These are phyloP conservation scores for Fusarium secorum DNA, from an alignment of 2,329 filamentous ascomycete species.

Conservation along the genomic window DNA sequence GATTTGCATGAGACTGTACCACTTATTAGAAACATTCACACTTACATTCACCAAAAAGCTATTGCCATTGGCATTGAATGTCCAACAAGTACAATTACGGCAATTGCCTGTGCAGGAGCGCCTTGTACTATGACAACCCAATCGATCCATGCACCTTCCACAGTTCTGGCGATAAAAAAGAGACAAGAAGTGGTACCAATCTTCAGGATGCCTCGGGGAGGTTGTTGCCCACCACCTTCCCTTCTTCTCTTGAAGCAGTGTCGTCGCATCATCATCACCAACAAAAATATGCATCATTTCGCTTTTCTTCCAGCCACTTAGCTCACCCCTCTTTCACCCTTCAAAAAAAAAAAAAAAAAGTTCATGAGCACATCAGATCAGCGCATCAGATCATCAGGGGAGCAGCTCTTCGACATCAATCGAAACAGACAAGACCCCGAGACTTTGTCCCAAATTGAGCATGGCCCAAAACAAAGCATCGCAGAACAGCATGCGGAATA, in stretches of 20 bases:
- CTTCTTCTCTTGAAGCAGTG: background rate
- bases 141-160: conserved; percentile 1
- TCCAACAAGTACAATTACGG: background rate
- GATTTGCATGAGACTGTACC: background rate
- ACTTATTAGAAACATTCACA: background rate
- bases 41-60: background rate
- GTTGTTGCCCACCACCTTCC: background rate
- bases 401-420: background rate
- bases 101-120: background rate
- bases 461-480: background rate
- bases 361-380: conserved; percentile 6
- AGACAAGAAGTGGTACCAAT: background rate
- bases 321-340: conserved; percentile 10
- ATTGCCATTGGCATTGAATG: background rate
- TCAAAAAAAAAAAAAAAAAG: too few relatives aligned
- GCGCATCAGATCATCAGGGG: conserved; percentile 12
- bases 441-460: background rate
- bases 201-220: background rate
- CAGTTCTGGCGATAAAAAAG: background rate
- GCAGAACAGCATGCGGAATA: background rate
- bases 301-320: conserved; percentile 15
- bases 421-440: background rate
- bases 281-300: conserved; percentile 2
- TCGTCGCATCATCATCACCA: conserved; percentile 27
- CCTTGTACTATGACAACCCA: background rate